phyloP scores from a whole-genome alignment of 352 stramenopile species.

The Globisporangium uncinulatum region DNA sequence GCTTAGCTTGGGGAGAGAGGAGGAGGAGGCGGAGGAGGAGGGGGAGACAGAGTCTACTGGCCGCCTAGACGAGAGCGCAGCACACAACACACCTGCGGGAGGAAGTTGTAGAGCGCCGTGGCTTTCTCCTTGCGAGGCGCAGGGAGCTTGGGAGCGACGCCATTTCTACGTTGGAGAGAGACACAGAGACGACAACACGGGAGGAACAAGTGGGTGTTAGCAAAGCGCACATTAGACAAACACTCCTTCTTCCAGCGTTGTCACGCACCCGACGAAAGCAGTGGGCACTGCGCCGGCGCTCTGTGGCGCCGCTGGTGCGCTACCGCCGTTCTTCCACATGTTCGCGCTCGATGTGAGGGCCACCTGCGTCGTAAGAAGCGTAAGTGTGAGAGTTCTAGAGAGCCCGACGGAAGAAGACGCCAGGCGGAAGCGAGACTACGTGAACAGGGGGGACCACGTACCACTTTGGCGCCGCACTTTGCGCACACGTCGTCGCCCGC shows the following conservation, averaged over 20 bases:
- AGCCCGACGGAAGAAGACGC: not conserved
- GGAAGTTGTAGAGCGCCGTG: slow-evolving; percentile 72
- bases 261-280: slow-evolving; percentile 44
- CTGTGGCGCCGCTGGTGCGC: slow-evolving; percentile 13
- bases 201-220: not conserved
- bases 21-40: too few species aligned
- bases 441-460: slow-evolving; percentile 16
- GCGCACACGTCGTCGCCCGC: slow-evolving; percentile 42
- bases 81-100: slow-evolving; percentile 34
- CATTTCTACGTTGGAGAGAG: slow-evolving; percentile 1
- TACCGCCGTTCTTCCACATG: slow-evolving; percentile 42
- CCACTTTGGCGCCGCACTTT: slow-evolving; percentile 59
- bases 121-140: slow-evolving; percentile 54
- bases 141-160: slow-evolving; percentile 4
- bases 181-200: not conserved
- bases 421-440: not conserved
- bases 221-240: slow-evolving; percentile 15
- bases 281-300: slow-evolving; percentile 57
- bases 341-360: slow-evolving; percentile 27
- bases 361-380: slow-evolving; percentile 18
- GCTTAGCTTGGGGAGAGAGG: too few species aligned
- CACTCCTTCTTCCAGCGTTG: slow-evolving; percentile 46
- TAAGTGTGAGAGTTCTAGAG: not conserved
- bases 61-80: not conserved
- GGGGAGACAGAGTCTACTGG: not conserved